Base-by-base conservation (phyloP, 805 yeast genomes). In the Kodamaea neixiangensis region DNA sequence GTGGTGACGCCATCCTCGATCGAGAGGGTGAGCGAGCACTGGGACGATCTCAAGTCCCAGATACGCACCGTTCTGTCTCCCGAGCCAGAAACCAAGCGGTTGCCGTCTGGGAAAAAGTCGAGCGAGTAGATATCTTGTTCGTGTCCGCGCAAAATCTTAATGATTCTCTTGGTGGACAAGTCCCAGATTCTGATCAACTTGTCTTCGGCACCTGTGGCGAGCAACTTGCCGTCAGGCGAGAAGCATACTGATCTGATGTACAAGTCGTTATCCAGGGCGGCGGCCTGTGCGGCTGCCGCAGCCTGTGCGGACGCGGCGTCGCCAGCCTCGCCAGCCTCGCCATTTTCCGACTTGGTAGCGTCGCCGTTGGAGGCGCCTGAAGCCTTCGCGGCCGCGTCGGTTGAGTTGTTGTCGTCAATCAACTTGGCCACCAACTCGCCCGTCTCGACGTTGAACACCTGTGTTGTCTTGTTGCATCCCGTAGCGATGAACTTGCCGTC, bases 1-100 rank as follows among this genome's bases (percentile, higher is more conserved):
- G 99, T 93, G 50, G 99, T 93, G 48, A 93, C 98, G 60, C 99
- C 99, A 68, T 93, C 98, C 71, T 93, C 97, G 61, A 93, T 92
- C 14, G 91, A 82, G 58, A 93, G 77, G 44, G 97, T 91, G 63
- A 91, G 78, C 18, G 91, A 84, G 68, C 97, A 89, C 72, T 89
- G 91, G 19, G 96, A 94, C 37, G 90, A 81, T 60, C 88, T 83
- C 65, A 92, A 80, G 69, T 93, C 97, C 99, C 99, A 93, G 64
- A 94, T 87, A 67, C 97, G 82, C 33, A 93, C 97, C 14, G 97
- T 90, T 62, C 96, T 83, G 72, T 93, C 99, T 51, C 99, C 99
- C 13, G 96, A 86, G 35, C 99, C 99, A 15, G 96, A 87, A 22
- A 93, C 97, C 60, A 93, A 80, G 67, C 91, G 87, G 58, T 91